Base-by-base conservation (phyloP, 805 yeast species). In the Nakazawaea laoshanensis region DNA sequence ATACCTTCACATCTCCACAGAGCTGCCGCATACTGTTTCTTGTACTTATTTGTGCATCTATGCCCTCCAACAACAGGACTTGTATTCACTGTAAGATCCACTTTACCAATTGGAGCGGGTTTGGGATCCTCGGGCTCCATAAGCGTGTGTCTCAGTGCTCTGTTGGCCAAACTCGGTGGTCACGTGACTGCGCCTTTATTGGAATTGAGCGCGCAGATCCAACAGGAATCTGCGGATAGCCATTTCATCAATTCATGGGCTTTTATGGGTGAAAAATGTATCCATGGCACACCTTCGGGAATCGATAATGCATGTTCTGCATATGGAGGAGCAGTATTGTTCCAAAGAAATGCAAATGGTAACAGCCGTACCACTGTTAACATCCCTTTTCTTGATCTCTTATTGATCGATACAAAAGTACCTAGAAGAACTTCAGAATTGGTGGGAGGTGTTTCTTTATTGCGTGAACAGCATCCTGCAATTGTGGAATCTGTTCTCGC, bases 241-340 rank as follows among this genome's bases (percentile, higher is more conserved):
- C 55, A 62, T n/a, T 70, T 77, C 41, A 76, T 92, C 39, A 89
- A 89, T 43, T 57, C 65, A 5, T 88, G 95, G 95, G 77, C 97
- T 2, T 81, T 81, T 42, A 66, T 89, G 62, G 97, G 96, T 24
- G 98, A 92, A 54, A 81, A 80, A 51, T 86, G 96, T 51, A 83
- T 88, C 44, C 97, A 89, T 51, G 97, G 97, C 2, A 87, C 83
- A 46, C 98, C 98, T 7, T 79, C 94, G 13, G 98, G 98, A 9
- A 86, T 92, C 33, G 98, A 92, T 53, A 92, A 92, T 50, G 87
- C 96, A 0, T 96, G 89, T 30, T 94, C 97, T 2, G 82, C 96
- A 0, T 78, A 77, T 44, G 98, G 98, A 15, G 96, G 96, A 29
- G 97, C 97, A 1, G 95, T 92, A 1, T 65, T 79, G 74, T 89